Conservation (phyloP, 2,329 filamentous ascomycete genomes). For the Trichoderma semiorbis region DNA sequence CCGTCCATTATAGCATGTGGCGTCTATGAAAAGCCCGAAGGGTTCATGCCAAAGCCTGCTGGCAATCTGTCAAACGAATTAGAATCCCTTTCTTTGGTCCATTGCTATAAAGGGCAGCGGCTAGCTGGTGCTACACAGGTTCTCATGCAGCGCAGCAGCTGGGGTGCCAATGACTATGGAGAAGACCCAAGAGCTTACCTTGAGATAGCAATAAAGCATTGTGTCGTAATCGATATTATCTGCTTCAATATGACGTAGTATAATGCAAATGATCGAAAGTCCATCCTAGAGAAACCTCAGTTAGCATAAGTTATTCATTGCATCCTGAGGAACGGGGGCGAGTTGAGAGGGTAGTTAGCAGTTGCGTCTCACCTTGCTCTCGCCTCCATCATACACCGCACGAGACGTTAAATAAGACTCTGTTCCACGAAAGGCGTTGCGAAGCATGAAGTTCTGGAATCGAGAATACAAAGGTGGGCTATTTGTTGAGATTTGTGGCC, state of each 20-base stretch:
- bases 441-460: slow-evolving; percentile 71
- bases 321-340: background rate
- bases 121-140: background rate
- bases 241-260: slow-evolving; percentile 63
- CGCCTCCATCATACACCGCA: slow-evolving; percentile 67
- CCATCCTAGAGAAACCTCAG: slow-evolving; percentile 51
- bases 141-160: background rate
- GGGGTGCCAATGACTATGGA: background rate
- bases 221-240: slow-evolving; percentile 65
- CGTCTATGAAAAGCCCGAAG: slow-evolving; percentile 65
- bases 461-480: slow-evolving; percentile 62
- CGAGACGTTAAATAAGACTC: slow-evolving; percentile 62
- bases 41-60: slow-evolving; percentile 67
- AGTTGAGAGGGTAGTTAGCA: background rate
- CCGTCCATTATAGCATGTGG: slow-evolving; percentile 66
- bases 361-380: slow-evolving; percentile 53
- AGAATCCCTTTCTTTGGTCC: background rate
- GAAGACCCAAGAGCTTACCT: slow-evolving; percentile 39
- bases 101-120: background rate
- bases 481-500: slow-evolving; percentile 62
- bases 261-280: slow-evolving; percentile 65
- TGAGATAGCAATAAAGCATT: slow-evolving; percentile 64
- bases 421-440: slow-evolving; percentile 62
- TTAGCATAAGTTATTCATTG: background rate
- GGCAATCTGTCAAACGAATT: slow-evolving; percentile 49